A percentile compares a stretch with the other conserved stretches of the same genome.
phyloP scores from a whole-genome alignment of 2,329 filamentous ascomycete genomes.

The Penicillium sp. region DNA sequence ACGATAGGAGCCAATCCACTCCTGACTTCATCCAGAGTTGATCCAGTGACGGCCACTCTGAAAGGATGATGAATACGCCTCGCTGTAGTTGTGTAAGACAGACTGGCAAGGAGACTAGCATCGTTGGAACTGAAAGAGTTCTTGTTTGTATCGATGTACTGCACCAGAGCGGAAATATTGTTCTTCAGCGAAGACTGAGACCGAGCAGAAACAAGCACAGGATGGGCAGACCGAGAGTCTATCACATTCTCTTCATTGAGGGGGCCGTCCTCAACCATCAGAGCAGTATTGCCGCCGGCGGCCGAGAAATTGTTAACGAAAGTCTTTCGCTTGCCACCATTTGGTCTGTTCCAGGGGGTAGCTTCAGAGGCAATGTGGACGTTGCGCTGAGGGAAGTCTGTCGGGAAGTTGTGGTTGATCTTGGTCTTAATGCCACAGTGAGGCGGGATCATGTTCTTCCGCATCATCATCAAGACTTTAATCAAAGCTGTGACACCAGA shows the following conservation, averaged over 20 bases:
- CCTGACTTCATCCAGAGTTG: constrained; percentile 22
- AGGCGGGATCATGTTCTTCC: constrained; percentile 34
- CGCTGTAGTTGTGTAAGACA: constrained; percentile 69
- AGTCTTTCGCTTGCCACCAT: constrained; percentile 41
- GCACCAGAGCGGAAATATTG: constrained; percentile 58
- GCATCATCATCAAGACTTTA: constrained; percentile 43
- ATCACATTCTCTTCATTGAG: constrained; percentile 21
- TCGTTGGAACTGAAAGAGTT: constrained; percentile 24
- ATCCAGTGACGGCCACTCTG: constrained; percentile 27
- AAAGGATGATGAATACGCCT: constrained; percentile 47
- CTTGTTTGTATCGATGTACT: constrained; percentile 56
- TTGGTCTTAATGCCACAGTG: constrained; percentile 41
- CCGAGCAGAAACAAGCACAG: constrained; percentile 62
- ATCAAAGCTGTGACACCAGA: constrained; percentile 51
- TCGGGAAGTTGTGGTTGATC: constrained; percentile 50
- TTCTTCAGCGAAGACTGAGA: constrained; percentile 47
- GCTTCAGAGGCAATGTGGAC: constrained; percentile 49
- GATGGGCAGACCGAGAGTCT: constrained; percentile 58
- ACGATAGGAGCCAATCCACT: constrained; percentile 18
- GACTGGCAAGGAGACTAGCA: constrained; percentile 52
- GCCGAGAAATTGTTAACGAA: constrained; percentile 69
- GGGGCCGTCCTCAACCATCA: constrained; percentile 62
- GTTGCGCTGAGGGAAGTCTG: constrained; percentile 45
- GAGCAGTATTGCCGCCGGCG: constrained; percentile 68
- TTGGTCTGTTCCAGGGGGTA: constrained; percentile 38